Percentiles rank a stretch among this genome's conserved stretches.
phyloP scores from a whole-genome alignment of 2,329 filamentous ascomycete genomes.

The Colletotrichum ledebouriae region DNA sequence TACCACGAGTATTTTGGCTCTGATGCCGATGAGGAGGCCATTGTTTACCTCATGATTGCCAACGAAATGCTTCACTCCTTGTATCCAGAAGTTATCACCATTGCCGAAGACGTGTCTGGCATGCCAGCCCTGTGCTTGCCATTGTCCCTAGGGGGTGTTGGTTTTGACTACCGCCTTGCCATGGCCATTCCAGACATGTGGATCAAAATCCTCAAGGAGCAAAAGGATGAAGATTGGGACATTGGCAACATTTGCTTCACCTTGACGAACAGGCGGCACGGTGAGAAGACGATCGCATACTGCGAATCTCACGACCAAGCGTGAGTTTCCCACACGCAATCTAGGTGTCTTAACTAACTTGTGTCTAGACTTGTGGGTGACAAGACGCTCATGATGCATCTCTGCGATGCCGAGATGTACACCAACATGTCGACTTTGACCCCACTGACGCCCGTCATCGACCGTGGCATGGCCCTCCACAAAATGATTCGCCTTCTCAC shows the following conservation, averaged over 20 bases:
- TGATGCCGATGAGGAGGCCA: slow-evolving; percentile 90
- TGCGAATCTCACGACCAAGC: slow-evolving; percentile 98
- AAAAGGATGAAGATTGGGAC: slow-evolving; percentile 92
- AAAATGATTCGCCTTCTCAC: slow-evolving; percentile 98
- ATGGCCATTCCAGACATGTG: slow-evolving; percentile 99
- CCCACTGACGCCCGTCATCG: slow-evolving; percentile 88
- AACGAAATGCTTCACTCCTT: slow-evolving; percentile 96
- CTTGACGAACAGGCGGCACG: slow-evolving; percentile 91
- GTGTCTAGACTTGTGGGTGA: slow-evolving; percentile 85
- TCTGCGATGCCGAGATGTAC: slow-evolving; percentile 97
- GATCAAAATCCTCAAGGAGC: slow-evolving; percentile 98
- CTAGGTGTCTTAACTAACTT: not conserved
- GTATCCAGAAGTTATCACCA: slow-evolving; percentile 89
- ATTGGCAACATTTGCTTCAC: slow-evolving; percentile 88
- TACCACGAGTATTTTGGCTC: slow-evolving; percentile 98
- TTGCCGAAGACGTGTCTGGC: slow-evolving; percentile 97
- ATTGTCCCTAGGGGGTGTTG: slow-evolving; percentile 87
- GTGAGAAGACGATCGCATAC: slow-evolving; percentile 98
- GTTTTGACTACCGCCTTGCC: slow-evolving; percentile 96
- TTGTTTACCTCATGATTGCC: slow-evolving; percentile 95
- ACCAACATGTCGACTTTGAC: slow-evolving; percentile 94
- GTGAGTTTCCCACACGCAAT: slow-evolving; percentile 66
- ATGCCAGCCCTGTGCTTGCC: slow-evolving; percentile 97
- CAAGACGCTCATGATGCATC: slow-evolving; percentile 97
- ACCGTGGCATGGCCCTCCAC: slow-evolving; percentile 91